Conservation (phyloP, 805 yeast genomes). For the Yarrowia sp. region DNA sequence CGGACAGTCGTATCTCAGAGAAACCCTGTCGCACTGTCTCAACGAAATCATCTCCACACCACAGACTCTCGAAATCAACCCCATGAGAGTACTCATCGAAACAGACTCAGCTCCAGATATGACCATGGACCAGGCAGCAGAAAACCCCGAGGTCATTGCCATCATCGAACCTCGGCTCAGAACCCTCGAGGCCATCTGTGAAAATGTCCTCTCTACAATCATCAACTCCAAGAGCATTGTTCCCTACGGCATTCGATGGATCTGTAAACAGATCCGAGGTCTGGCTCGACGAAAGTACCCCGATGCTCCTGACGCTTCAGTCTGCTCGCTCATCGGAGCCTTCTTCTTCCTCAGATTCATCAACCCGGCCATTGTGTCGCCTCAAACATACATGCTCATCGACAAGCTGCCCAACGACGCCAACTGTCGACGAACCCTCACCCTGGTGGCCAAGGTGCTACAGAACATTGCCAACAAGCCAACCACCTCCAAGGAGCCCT, state of each 20-base stretch:
- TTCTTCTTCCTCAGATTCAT: conserved; percentile 80
- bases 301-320: conserved; percentile 55
- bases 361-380: conserved; percentile 90
- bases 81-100: conserved; percentile 49
- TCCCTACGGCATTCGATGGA: conserved; percentile 74
- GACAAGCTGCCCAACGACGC: conserved; percentile 51
- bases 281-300: conserved; percentile 68
- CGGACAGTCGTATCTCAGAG: conserved; percentile 51
- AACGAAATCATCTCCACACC: conserved; percentile 45
- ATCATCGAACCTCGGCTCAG: conserved; percentile 41
- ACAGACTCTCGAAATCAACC: conserved; percentile 50
- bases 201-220: conserved; percentile 58
- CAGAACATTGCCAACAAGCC: conserved; percentile 90
- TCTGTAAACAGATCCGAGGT: conserved; percentile 69
- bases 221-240: conserved; percentile 60
- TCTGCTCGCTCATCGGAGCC: conserved; percentile 68
- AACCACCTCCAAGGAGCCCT: conserved; percentile 61
- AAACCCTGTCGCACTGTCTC: conserved; percentile 47
- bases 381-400: conserved; percentile 63
- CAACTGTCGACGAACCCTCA: conserved; percentile 65
- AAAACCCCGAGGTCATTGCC: conserved; percentile 47
- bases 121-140: conserved; percentile 48
- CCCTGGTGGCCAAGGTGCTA: conserved; percentile 80
- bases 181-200: conserved; percentile 22
- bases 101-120: conserved; percentile 42